Percentiles rank a stretch among this genome's conserved stretches.
Conservation (phyloP, 345 rosid species). For the Cardamine chenopodiifolia region DNA sequence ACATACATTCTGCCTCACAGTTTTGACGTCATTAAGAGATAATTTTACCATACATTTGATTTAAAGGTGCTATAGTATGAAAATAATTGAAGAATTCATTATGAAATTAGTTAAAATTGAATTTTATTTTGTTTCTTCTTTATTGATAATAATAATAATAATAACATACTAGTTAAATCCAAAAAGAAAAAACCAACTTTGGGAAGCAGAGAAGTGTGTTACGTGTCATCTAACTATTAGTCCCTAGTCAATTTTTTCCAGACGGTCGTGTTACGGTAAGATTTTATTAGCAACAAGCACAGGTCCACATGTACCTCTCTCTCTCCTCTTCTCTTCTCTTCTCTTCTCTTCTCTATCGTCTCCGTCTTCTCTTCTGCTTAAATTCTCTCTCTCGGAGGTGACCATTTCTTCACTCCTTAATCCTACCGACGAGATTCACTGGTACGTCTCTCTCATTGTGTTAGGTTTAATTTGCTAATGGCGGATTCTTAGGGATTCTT, state of each 20-base stretch:
- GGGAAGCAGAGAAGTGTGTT: conserved; percentile 38
- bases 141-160: not conserved
- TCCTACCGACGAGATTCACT: conserved; percentile 43
- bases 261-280: conserved; percentile 67
- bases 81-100: not conserved
- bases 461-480: conserved; percentile 7
- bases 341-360: conserved; percentile 33
- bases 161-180: conserved; percentile 20
- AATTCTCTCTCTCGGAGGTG: conserved; percentile 43
- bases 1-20: not conserved
- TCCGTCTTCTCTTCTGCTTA: conserved; percentile 14
- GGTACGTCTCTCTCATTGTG: conserved; percentile 42
- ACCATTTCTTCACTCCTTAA: conserved; percentile 55
- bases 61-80: not conserved
- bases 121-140: not conserved
- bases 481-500: not conserved
- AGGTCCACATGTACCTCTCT: conserved; percentile 42
- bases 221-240: conserved; percentile 42
- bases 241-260: not conserved
- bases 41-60: not conserved
- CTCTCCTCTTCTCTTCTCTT: conserved; percentile 34
- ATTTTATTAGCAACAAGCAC: conserved; percentile 26
- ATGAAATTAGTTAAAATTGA: not conserved
- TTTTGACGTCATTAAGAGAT: not conserved
- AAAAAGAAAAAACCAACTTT: conserved; percentile 47